phyloP scores from a whole-genome alignment of 768 basidiomycete genomes.

The Gymnopilus dilepis region DNA sequence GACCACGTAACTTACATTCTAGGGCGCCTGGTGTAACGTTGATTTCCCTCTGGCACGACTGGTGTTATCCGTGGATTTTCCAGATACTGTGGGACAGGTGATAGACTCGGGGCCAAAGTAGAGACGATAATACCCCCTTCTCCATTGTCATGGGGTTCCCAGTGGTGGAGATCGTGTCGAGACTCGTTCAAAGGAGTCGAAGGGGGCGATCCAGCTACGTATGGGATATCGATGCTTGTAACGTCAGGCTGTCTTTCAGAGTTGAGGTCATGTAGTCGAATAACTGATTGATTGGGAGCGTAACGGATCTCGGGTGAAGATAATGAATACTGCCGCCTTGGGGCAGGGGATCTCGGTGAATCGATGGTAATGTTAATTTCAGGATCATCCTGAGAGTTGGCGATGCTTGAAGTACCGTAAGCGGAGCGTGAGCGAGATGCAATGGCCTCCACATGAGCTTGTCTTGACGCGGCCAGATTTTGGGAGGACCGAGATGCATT shows the following conservation, averaged over 20 bases:
- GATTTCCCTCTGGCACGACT: conserved; percentile 26
- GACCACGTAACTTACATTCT: conserved; percentile 29
- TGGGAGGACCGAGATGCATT: conserved; percentile 31
- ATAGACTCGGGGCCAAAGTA: neutral
- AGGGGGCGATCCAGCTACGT: neutral
- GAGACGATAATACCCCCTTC: neutral
- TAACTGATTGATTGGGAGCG: neutral
- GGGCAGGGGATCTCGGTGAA: conserved; percentile 3
- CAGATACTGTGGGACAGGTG: neutral
- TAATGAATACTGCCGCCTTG: conserved; percentile 6
- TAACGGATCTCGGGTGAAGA: conserved; percentile 9
- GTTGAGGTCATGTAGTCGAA: neutral
- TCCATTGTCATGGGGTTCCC: conserved; percentile 1
- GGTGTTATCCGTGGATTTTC: conserved; percentile 15
- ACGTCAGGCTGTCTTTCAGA: neutral
- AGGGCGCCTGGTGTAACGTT: conserved; percentile 26
- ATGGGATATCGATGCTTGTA: neutral
- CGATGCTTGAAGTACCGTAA: neutral
- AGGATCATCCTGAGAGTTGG: conserved; percentile 8
- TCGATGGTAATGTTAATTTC: conserved; percentile 4
- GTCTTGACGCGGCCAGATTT: conserved; percentile 17
- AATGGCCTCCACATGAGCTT: conserved; percentile 20
- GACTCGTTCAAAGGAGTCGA: neutral
- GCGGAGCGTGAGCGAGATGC: conserved; percentile 8
- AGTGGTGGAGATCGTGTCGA: neutral